These are phyloP conservation scores for Zelonia costaricensis DNA, from an alignment of 208 protist genomes.

Conservation along the genomic window DNA sequence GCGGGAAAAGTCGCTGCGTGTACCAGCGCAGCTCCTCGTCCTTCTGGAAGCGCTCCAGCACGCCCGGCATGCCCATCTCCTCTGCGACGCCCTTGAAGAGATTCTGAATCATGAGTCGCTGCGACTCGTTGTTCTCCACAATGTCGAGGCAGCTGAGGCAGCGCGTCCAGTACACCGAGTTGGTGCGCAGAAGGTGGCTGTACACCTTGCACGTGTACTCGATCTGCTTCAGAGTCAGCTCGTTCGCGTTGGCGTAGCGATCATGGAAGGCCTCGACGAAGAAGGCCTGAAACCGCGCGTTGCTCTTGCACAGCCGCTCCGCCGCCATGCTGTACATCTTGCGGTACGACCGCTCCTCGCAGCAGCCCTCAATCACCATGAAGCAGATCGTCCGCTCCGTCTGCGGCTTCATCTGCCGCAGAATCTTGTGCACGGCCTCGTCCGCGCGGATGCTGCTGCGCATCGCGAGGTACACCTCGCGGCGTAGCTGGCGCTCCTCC, in stretches of 20 bases:
- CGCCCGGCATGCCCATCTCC: conserved; percentile 58
- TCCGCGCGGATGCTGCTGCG: conserved; percentile 97
- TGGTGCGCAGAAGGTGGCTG: conserved; percentile 95
- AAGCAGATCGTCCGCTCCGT: conserved; percentile 87
- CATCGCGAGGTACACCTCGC: conserved; percentile 98
- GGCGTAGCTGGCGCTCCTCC: conserved; percentile 90
- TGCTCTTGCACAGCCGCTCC: conserved; percentile 96
- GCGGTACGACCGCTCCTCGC: conserved; percentile 96
- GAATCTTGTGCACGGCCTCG: conserved; percentile 99
- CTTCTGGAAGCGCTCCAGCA: conserved; percentile 41
- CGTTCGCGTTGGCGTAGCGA: conserved; percentile 93
- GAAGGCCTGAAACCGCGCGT: conserved; percentile 81
- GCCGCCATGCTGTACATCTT: conserved; percentile 96
- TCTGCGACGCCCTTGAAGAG: conserved; percentile 65
- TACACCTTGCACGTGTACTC: conserved; percentile 98
- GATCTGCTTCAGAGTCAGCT: conserved; percentile 97
- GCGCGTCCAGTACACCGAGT: conserved; percentile 94
- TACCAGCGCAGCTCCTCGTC: conserved; percentile 59
- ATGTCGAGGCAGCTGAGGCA: conserved; percentile 72
- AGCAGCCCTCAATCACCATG: conserved; percentile 99
- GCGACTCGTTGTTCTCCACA: conserved; percentile 69
- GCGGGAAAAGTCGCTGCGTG: conserved; percentile 61
- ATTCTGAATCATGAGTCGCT: conserved; percentile 81
- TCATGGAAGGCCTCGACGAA: conserved; percentile 89
- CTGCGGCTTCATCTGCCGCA: conserved; percentile 77